phyloP scores from a whole-genome alignment of 768 basidiomycete species.

The Tylopilus rubrobrunneus region DNA sequence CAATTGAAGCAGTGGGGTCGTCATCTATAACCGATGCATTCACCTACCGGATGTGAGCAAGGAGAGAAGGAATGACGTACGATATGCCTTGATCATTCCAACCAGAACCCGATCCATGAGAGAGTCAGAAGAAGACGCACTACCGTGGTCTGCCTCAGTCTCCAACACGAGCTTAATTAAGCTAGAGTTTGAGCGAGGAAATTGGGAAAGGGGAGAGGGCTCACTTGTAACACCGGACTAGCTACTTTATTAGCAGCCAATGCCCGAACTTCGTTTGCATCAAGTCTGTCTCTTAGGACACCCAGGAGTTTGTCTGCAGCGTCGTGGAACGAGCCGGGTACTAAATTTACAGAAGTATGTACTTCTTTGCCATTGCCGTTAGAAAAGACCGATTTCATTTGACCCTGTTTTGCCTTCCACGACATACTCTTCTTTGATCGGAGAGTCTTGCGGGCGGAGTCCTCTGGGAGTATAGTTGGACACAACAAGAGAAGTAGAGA shows the following conservation, averaged over 20 bases:
- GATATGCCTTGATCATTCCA: conserved; percentile 63
- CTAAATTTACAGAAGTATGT: conserved; percentile 17
- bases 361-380: conserved; percentile 39
- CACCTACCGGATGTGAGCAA: background rate
- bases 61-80: conserved; percentile 39
- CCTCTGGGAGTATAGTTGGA: conserved; percentile 47
- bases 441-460: conserved; percentile 38
- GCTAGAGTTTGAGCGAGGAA: conserved; percentile 8
- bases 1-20: conserved; percentile 33
- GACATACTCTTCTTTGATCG: conserved; percentile 84
- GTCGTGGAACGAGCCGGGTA: conserved; percentile 48
- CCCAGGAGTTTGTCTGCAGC: conserved; percentile 47
- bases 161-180: conserved; percentile 68
- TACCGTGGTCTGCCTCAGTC: conserved; percentile 67
- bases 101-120: conserved; percentile 79
- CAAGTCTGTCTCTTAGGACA: conserved; percentile 47
- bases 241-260: conserved; percentile 74
- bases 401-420: conserved; percentile 78
- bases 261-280: conserved; percentile 71
- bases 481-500: conserved; percentile 75
- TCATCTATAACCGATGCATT: conserved; percentile 33
- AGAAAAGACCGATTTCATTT: conserved; percentile 75
- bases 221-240: conserved; percentile 70
- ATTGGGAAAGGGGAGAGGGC: conserved; percentile 11
- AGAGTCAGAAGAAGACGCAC: conserved; percentile 57